These are phyloP conservation scores for Syzygium syzygioides DNA, from an alignment of 441 rosid species.

Conservation along the genomic window DNA sequence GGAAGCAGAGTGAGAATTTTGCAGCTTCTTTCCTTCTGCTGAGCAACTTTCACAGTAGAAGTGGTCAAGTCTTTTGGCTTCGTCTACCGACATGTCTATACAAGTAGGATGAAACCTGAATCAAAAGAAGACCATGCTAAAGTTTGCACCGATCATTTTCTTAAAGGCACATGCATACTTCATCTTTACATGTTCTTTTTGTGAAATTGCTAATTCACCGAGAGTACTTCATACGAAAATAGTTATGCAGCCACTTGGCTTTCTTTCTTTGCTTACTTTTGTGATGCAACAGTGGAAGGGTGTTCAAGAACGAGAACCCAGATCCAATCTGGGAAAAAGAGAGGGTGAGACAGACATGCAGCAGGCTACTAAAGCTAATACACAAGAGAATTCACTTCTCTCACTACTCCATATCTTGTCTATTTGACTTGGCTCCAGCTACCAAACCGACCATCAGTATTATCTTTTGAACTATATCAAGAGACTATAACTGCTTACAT, in stretches of 20 bases:
- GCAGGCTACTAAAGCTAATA: background rate
- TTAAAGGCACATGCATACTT: background rate
- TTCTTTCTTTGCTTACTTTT: background rate
- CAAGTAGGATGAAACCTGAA: slow-evolving; percentile 98
- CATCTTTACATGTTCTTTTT: background rate
- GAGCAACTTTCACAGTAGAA: slow-evolving; percentile 85
- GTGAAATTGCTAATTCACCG: background rate
- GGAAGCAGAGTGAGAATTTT: slow-evolving; percentile 39
- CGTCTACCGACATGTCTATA: slow-evolving; percentile 78
- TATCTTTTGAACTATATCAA: background rate
- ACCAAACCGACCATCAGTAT: background rate
- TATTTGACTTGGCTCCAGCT: background rate
- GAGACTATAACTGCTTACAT: background rate
- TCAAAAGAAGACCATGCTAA: slow-evolving; percentile 34
- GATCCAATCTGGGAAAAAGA: background rate
- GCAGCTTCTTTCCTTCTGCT: slow-evolving; percentile 52
- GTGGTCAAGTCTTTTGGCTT: slow-evolving; percentile 69
- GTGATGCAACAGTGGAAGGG: background rate
- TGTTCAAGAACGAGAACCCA: background rate
- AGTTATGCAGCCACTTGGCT: background rate
- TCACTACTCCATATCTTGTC: background rate
- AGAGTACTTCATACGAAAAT: background rate
- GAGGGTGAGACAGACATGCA: background rate
- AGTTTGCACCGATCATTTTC: slow-evolving; percentile 5
- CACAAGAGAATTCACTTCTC: background rate